phyloP scores from a whole-genome alignment of 2,329 filamentous ascomycete genomes.

The Drechmeria coniospora region DNA sequence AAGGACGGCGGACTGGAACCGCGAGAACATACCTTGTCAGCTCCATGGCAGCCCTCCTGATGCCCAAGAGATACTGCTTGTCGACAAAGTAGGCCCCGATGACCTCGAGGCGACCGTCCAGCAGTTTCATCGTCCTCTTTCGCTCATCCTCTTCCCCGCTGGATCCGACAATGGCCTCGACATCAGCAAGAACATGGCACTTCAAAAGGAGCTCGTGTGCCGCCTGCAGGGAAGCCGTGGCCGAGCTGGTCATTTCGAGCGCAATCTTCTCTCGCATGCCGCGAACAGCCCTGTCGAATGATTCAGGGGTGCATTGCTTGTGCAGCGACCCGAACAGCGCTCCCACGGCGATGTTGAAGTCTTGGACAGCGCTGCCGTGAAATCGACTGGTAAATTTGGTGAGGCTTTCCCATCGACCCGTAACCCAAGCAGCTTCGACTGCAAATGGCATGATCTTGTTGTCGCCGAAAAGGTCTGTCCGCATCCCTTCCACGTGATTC shows the following conservation, averaged over 20 bases:
- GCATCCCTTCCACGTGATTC: slow-evolving; percentile 71
- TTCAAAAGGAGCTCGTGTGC: slow-evolving; percentile 76
- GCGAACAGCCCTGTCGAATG: slow-evolving; percentile 42
- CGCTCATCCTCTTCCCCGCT: slow-evolving; percentile 26
- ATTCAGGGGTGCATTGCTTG: slow-evolving; percentile 33
- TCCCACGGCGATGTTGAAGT: slow-evolving; percentile 77
- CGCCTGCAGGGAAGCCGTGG: slow-evolving; percentile 66
- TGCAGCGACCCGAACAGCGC: slow-evolving; percentile 38
- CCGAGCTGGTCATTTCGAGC: slow-evolving; percentile 57
- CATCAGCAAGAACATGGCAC: slow-evolving; percentile 73
- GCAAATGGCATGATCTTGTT: slow-evolving; percentile 65
- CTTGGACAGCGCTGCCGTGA: slow-evolving; percentile 29
- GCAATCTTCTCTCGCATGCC: slow-evolving; percentile 56
- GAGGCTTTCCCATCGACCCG: slow-evolving; percentile 64
- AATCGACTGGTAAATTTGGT: slow-evolving; percentile 47
- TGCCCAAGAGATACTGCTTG: slow-evolving; percentile 82
- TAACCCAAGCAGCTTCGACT: slow-evolving; percentile 84
- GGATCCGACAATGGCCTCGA: slow-evolving; percentile 56
- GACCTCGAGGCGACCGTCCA: slow-evolving; percentile 71
- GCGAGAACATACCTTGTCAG: slow-evolving; percentile 44
- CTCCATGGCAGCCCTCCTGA: slow-evolving; percentile 79
- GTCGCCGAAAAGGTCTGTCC: slow-evolving; percentile 32
- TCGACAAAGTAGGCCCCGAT: slow-evolving; percentile 80
- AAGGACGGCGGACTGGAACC: not conserved
- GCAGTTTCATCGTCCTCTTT: slow-evolving; percentile 15